Conservation (phyloP, 2,329 filamentous ascomycete species). For the Raffaelea ambrosiae region DNA sequence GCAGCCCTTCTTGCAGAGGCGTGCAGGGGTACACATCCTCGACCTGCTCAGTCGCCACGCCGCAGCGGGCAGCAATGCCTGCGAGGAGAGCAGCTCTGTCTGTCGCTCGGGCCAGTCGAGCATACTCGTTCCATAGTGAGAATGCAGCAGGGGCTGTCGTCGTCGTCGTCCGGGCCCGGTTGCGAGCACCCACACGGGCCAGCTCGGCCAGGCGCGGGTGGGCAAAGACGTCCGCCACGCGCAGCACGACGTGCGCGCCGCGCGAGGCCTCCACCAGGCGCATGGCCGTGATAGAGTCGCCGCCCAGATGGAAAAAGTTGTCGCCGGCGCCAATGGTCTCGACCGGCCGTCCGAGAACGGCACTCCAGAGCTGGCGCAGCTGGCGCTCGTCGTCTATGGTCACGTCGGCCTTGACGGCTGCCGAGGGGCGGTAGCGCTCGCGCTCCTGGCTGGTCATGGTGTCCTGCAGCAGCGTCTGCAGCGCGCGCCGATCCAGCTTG, state of each 20-base stretch:
- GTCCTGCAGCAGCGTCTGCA: constrained; percentile 4
- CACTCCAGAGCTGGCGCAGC: too few relatives aligned
- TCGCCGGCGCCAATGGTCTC: constrained; percentile 32
- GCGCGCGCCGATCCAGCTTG: background rate
- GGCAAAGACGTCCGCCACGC: constrained; percentile 32
- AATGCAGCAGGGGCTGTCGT: too few relatives aligned
- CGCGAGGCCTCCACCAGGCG: constrained; percentile 36
- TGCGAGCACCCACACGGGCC: too few relatives aligned
- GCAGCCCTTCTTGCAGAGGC: constrained; percentile 44
- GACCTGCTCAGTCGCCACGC: constrained; percentile 20
- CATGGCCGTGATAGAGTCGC: constrained; percentile 34
- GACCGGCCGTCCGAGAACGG: constrained; percentile 29
- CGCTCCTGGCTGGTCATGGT: constrained; percentile 13
- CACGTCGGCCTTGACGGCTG: too few relatives aligned
- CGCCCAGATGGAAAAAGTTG: constrained; percentile 37
- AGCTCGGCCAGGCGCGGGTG: constrained; percentile 32
- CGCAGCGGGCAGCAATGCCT: constrained; percentile 17
- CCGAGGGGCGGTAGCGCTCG: constrained; percentile 39
- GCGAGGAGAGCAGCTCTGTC: too few relatives aligned
- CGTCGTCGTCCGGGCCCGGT: too few relatives aligned
- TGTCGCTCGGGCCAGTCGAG: too few relatives aligned
- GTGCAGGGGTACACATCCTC: constrained; percentile 48
- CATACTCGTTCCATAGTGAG: too few relatives aligned
- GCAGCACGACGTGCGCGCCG: constrained; percentile 29
- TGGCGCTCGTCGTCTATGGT: too few relatives aligned